Evolutionary conservation across 805 yeast genomes (phyloP).

Genomic region (Komagataella pastoris): DNA sequence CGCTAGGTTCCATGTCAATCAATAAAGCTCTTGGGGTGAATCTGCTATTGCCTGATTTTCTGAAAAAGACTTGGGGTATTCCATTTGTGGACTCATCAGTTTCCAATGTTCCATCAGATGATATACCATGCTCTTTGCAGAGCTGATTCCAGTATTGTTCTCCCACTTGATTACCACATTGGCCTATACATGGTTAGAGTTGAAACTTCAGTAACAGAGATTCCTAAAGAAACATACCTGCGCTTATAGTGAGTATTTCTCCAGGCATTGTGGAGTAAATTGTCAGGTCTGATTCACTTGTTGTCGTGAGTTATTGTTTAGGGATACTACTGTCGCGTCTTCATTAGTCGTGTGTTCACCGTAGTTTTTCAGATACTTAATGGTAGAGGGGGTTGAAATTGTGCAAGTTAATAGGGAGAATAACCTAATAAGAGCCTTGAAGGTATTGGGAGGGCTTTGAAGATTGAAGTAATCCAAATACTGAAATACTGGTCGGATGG

Average conservation of each 20-base stretch:
- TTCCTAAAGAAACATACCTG: conserved; percentile 20
- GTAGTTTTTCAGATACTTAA: no score
- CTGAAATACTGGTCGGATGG: no score
- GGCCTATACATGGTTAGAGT: conserved; percentile 32
- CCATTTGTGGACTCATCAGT: conserved; percentile 33
- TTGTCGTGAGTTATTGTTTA: background rate
- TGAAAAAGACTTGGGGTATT: conserved; percentile 75
- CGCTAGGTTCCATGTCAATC: conserved; percentile 85
- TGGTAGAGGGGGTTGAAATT: no score
- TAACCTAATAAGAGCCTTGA: no score
- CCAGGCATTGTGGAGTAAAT: conserved; percentile 26
- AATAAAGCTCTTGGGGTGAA: conserved; percentile 83
- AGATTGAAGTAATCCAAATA: no score
- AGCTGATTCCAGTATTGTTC: conserved; percentile 86
- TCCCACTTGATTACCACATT: conserved; percentile 96
- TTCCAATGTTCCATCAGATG: conserved; percentile 45
- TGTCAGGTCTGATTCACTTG: background rate
- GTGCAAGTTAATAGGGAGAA: no score
- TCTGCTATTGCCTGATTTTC: conserved; percentile 49
- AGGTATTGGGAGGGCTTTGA: no score
- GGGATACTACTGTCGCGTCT: background rate
- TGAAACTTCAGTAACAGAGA: background rate
- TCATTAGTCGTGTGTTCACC: background rate
- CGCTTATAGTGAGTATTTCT: conserved; percentile 59
- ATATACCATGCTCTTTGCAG: conserved; percentile 76